These are phyloP conservation scores for Cryptococcus hybrid DNA, from an alignment of 1,284 basidiomycete species.

Conservation along the genomic window DNA sequence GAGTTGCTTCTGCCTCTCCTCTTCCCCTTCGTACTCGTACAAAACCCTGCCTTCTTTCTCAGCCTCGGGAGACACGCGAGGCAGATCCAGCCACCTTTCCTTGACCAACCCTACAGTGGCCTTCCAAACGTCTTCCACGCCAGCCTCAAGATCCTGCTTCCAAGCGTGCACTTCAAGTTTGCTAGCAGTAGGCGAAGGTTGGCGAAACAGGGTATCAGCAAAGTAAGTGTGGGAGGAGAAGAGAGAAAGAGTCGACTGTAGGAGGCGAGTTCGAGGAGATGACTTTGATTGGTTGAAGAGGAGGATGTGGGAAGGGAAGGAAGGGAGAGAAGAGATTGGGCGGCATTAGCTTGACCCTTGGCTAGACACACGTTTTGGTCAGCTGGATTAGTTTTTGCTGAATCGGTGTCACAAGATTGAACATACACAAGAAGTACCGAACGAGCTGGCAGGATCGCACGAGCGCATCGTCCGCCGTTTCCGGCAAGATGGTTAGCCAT, in stretches of 20 bases:
- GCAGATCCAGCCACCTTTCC: constrained; percentile 51
- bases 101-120: constrained; percentile 51
- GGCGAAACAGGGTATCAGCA: constrained; percentile 29
- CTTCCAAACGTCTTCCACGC: constrained; percentile 49
- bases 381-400: not conserved
- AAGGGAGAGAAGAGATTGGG: constrained; percentile 63
- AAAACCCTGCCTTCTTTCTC: not conserved
- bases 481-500: constrained; percentile 81
- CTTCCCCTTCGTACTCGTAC: not conserved
- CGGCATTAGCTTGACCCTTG: constrained; percentile 68
- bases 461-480: constrained; percentile 73
- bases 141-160: constrained; percentile 20
- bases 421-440: constrained; percentile 79
- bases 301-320: constrained; percentile 55
- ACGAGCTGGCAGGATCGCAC: constrained; percentile 80
- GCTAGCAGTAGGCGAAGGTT: constrained; percentile 32
- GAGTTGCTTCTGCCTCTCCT: constrained; percentile 62
- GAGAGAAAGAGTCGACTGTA: constrained; percentile 32
- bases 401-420: not conserved
- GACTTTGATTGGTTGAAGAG: constrained; percentile 59
- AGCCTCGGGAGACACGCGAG: not conserved
- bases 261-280: constrained; percentile 32
- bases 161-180: constrained; percentile 39
- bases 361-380: constrained; percentile 51
- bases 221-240: constrained; percentile 37